A percentile compares a stretch with the other conserved stretches of the same genome.
phyloP scores from a whole-genome alignment of 441 rosid genomes.

The Croton setiger region DNA sequence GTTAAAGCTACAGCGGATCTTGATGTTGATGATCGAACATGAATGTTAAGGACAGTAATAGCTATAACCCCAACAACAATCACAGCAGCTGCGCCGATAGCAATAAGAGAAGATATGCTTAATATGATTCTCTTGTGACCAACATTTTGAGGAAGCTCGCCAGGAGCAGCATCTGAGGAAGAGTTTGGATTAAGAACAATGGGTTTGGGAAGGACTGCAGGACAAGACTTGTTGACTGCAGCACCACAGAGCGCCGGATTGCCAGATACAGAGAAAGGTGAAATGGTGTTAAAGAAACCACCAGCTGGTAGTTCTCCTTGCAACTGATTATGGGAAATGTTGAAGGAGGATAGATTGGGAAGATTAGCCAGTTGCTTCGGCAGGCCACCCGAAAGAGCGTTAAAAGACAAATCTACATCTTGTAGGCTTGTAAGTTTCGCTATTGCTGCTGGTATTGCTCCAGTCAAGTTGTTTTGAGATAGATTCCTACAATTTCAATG shows the following conservation, averaged over 20 bases:
- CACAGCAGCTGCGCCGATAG: constrained; percentile 87
- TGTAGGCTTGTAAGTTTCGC: constrained; percentile 57
- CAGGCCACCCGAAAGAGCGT: constrained; percentile 60
- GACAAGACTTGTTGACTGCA: constrained; percentile 73
- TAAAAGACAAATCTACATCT: constrained; percentile 67
- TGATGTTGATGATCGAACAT: constrained; percentile 55
- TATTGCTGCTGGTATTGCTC: constrained; percentile 59
- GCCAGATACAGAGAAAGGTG: constrained; percentile 62
- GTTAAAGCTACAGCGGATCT: constrained; percentile 51
- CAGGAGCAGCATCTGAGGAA: constrained; percentile 53
- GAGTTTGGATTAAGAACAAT: constrained; percentile 95
- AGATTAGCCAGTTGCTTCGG: constrained; percentile 81
- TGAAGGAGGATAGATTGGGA: constrained; percentile 60
- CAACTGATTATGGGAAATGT: constrained; percentile 76
- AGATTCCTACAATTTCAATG: constrained; percentile 46
- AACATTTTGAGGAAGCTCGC: constrained; percentile 49
- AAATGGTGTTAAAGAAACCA: constrained; percentile 84
- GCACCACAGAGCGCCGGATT: constrained; percentile 92
- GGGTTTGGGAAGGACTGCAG: constrained; percentile 82
- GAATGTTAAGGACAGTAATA: constrained; percentile 75
- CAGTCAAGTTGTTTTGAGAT: constrained; percentile 67
- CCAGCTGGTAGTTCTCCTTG: constrained; percentile 87
- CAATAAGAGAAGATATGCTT: constrained; percentile 87
- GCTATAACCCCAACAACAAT: constrained; percentile 80
- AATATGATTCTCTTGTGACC: constrained; percentile 67